A percentile compares a stretch with the other conserved stretches of the same genome.
Evolutionary conservation across 257 asterid species (phyloP).

Genomic region (Buddleja alternifolia): DNA sequence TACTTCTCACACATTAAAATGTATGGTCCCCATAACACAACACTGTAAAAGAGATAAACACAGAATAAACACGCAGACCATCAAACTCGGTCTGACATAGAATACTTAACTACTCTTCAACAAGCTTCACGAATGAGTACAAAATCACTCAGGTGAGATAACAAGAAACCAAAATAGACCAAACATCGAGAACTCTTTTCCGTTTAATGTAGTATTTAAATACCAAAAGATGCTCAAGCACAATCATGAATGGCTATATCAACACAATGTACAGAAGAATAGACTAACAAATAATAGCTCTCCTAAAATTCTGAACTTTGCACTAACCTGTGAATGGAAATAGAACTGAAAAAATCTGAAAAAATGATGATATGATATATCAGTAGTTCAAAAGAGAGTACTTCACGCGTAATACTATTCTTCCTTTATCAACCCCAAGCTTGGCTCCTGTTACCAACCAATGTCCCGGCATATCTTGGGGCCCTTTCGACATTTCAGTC

Average conservation of each 20-base stretch:
- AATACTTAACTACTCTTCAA: too few species aligned
- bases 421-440: conserved; percentile 98
- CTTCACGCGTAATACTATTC: conserved; percentile 78
- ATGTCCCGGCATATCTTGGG: conserved; percentile 95
- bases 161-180: too few species aligned
- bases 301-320: conserved; percentile 35
- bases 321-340: conserved; percentile 34
- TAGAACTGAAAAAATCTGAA: conserved; percentile 28
- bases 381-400: conserved; percentile 90
- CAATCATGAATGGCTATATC: conserved; percentile 41
- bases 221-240: conserved; percentile 32
- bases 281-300: conserved; percentile 1
- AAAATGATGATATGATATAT: conserved; percentile 24
- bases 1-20: too few species aligned
- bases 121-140: too few species aligned
- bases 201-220: too few species aligned
- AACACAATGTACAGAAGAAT: conserved; percentile 53
- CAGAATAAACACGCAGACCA: too few species aligned
- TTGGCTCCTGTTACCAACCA: conserved; percentile 99
- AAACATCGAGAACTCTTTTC: too few species aligned
- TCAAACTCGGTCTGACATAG: too few species aligned
- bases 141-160: too few species aligned
- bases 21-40: too few species aligned
- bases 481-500: conserved; percentile 98
- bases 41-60: too few species aligned